Conservation (phyloP, 345 rosid genomes). For the Hibiscus tridactylites region DNA sequence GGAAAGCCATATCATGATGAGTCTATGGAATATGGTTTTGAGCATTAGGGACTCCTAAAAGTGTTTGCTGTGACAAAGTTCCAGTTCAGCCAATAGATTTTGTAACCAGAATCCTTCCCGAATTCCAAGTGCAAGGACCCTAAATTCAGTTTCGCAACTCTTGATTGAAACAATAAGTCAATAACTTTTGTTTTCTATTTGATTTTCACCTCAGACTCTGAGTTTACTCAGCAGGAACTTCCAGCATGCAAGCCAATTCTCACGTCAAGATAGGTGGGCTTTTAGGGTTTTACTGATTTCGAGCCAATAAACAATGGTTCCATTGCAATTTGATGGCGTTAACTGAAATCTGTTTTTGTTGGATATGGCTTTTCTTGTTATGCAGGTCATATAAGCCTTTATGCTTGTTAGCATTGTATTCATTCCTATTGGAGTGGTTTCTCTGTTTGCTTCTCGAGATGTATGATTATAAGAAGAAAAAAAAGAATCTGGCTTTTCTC, state of each 20-base stretch:
- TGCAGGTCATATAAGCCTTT: conserved; percentile 82
- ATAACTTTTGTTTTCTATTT: background rate
- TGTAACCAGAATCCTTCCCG: too few relatives aligned
- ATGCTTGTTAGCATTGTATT: conserved; percentile 84
- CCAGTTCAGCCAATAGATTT: too few relatives aligned
- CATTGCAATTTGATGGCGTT: background rate
- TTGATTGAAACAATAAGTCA: background rate
- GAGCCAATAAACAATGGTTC: background rate
- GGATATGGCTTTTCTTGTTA: background rate
- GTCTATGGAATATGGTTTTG: too few relatives aligned
- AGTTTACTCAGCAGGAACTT: conserved; percentile 93
- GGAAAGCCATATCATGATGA: too few relatives aligned
- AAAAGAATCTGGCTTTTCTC: background rate
- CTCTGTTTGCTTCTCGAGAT: conserved; percentile 50
- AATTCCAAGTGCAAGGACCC: too few relatives aligned
- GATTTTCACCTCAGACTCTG: conserved; percentile 54
- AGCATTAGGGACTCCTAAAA: too few relatives aligned
- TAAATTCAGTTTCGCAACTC: background rate
- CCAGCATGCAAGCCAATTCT: conserved; percentile 99
- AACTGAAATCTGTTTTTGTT: background rate
- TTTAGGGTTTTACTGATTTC: background rate
- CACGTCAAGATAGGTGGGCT: conserved; percentile 78
- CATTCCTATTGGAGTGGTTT: conserved; percentile 58
- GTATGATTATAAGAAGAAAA: too few relatives aligned
- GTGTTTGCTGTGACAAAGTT: too few relatives aligned